Base-by-base conservation (phyloP, 2,329 filamentous ascomycete species). In the Nakataea oryzae region DNA sequence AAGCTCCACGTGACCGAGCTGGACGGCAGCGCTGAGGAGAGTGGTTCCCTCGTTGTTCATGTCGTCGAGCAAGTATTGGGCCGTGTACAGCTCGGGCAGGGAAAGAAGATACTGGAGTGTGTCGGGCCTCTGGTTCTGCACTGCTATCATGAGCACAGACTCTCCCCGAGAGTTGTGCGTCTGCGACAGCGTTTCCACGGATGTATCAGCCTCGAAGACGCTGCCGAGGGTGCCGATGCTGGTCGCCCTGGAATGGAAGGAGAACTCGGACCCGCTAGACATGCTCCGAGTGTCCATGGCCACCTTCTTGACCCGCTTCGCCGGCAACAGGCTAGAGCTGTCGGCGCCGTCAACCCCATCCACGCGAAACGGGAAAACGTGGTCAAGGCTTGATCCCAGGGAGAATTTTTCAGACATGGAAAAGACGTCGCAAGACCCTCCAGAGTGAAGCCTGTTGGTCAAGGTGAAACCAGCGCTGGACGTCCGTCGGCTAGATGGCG, bases 361-460 rank as follows among this genome's bases (percentile, higher is more conserved):
- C 62, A 81, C 83, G 71, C 96, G 90, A 65, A 96, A 97, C 0
- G 93, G 93, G 68, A 97, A 97, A 1, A 97, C 92, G 70, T 97
- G 93, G 61, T 88, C 83, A 4, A 97, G 76, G 3, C 80, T 82
- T 1, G 81, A 81, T 1, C 83, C 83, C 62, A 76, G 74, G 2
- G 82, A 86, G 64, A 82, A 85, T 13, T 76, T 72, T 60, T 84
- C 82, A 0, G 78, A 77, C 2, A 73, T 69, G 1, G 75, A 30
- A 77, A 71, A 24, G 69, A 74, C 8, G 64, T 74, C 54, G 24
- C 28, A 69, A 0, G 26, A 26, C 41, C 13, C 24, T 60, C 41
- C 26, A 60, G 13, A 50, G 54, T 21, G 6, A 13, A 21, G 24
- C 58, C 77, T 77, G 64, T 81, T 79, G 3, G 77, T 69, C 59